phyloP scores from a whole-genome alignment of 768 basidiomycete genomes.

The Podaxis sp. region DNA sequence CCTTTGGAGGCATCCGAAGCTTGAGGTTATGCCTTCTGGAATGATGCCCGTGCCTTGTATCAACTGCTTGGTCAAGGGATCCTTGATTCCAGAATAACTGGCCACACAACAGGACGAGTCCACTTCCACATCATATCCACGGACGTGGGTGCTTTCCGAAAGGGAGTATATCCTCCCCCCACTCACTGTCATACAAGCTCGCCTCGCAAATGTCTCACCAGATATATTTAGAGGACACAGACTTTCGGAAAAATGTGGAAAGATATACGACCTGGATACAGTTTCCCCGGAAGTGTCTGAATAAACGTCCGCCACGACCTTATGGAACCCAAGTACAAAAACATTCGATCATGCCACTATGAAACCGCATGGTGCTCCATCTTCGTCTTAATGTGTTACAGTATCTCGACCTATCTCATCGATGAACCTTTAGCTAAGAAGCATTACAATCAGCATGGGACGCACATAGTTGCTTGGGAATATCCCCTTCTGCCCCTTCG shows the following conservation, averaged over 20 bases:
- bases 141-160: neutral
- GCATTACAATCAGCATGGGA: conserved; percentile 18
- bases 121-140: neutral
- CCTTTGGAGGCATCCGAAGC: conserved; percentile 10
- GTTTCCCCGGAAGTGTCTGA: neutral
- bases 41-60: conserved; percentile 1
- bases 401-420: conserved; percentile 13
- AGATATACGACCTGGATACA: neutral
- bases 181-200: neutral
- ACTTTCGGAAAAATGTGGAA: neutral
- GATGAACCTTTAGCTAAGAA: conserved; percentile 5
- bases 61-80: neutral
- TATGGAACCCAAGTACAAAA: neutral
- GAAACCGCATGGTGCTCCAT: neutral
- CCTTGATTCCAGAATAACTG: neutral
- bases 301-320: neutral
- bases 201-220: neutral
- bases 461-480: conserved; percentile 90
- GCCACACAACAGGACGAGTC: neutral
- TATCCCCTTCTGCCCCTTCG: conserved; percentile 67
- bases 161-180: neutral
- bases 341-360: conserved; percentile 3
- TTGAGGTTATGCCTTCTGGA: conserved; percentile 11
- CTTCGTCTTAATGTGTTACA: neutral
- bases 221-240: neutral